Evolutionary conservation across 2,329 filamentous ascomycete genomes (phyloP), one percentile per base, ranked within the genome.

Genomic region (Paraconiothyrium brasiliense): DNA sequence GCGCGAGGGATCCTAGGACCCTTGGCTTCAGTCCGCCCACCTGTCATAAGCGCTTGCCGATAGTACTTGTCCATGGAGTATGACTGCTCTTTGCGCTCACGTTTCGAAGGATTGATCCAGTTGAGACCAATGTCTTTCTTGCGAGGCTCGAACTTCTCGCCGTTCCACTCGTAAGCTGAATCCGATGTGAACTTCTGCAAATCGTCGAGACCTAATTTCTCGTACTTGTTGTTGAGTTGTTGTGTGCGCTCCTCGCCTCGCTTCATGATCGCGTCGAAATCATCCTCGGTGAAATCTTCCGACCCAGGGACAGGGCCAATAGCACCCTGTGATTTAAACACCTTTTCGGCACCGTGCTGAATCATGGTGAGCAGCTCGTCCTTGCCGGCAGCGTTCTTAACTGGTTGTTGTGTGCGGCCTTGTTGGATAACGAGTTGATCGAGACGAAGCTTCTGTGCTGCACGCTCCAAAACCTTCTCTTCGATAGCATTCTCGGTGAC

Each of bases 1-100:
- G 95, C 93, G 59, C 94, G 89, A n/a, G 95, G 96, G 22, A 95
- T 92, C 80, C 97, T 97, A 9, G 94, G 94, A 79, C 97, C 97
- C 30, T 92, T 87, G 64, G 97, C 93, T 43, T 92, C 89, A 27
- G 89, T 90, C 49, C 89, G 87, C 39, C 90, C 88, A 78, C 93
- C 89, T 57, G 92, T 95, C 71, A 92, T 91, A 74, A 99, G 87
- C 10, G 93, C 92, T 72, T 96, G 90, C 67, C 94, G 91, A 81
- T 98, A 99, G 82, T 99, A 99, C 79, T 97, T 97, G 78, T 99
- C 96, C 83, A 99, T 97, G 0, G 94, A 97, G 78, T 99, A 99
- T 5, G 93, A 93, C 76, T 97, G 93, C 75, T 98, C 94, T 79
- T 98, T 99, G 73, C 95, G 92, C 82, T 99, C 96, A 79, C 95